Evolutionary conservation across 176 grass and related monocot genomes (phyloP), one percentile per base, ranked within the genome.

Genomic region (Olyra latifolia): DNA sequence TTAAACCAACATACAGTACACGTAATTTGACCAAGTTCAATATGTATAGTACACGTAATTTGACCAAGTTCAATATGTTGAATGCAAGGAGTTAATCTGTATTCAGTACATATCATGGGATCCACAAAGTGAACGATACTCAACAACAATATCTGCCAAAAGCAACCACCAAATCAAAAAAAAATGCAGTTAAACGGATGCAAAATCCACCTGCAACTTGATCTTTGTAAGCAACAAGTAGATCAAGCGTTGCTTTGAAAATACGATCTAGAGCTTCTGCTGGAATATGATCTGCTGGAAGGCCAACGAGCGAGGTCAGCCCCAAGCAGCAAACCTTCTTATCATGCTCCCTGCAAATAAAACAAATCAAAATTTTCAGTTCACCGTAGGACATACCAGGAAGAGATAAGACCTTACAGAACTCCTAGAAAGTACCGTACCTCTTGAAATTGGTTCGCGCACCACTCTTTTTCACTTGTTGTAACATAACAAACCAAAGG

Each of bases 261-360:
- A 97, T 71, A 30, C 89, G 85, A 27, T 94, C 87, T 23, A 97
- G 82, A 66, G 89, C 91, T 76, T 97, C 91, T 66, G 72, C 82
- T 68, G 91, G 91, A 83, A 97, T 92, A 56, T 97, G 94, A 63
- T 86, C 86, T 53, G 80, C 94, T 66, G 94, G 87, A 67, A 97
- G 94, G 72, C 85, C 56, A 84, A 94, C 74, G 80, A 97, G 94
- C 6, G 94, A 97, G 63, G 88, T 93, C 68, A 92, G 75, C 27
- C 94, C 89, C 83, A 97, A 85, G 66, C 90, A 91, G 59, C 88
- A 94, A 79, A 94, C 85, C 79, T 97, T 97, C 69, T 97, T 97
- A 75, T 89, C 85, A 88, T 94, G 89, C 72, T 92, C 87, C 78
- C 94, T 97, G 83, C 60, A 87, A 77, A 87, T 29, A 83, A 87